phyloP scores from a whole-genome alignment of 139 green algal genomes.

The Picochlorum sp. region DNA sequence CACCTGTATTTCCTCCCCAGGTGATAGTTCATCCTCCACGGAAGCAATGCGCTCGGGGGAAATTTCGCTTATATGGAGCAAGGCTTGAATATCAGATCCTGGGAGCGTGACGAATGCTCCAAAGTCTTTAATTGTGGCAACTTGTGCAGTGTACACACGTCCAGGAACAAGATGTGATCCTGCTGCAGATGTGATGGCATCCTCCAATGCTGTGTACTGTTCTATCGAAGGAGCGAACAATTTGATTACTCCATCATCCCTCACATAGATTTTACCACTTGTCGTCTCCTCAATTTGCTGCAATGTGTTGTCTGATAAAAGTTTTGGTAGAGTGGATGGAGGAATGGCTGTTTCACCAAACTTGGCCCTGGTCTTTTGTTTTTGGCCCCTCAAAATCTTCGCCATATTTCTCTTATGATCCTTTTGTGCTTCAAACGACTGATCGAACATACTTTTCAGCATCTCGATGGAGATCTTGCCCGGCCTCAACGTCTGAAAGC shows the following conservation, averaged over 20 bases:
- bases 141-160: constrained; percentile 11
- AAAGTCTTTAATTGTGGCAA: constrained; percentile 10
- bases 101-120: constrained; percentile 8
- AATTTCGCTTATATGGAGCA: constrained; percentile 57
- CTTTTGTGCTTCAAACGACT: too few species aligned
- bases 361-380: too few species aligned
- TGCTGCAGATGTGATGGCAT: constrained; percentile 21
- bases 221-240: constrained; percentile 36
- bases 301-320: too few species aligned
- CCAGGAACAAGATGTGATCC: constrained; percentile 31
- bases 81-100: constrained; percentile 17
- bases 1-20: constrained; percentile 45
- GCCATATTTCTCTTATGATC: too few species aligned
- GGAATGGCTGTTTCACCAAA: too few species aligned
- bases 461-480: too few species aligned
- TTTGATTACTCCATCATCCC: constrained; percentile 30
- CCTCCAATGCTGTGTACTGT: constrained; percentile 15
- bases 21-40: constrained; percentile 33
- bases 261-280: not conserved
- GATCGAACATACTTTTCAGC: too few species aligned
- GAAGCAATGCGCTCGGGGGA: constrained; percentile 10
- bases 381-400: too few species aligned
- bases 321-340: too few species aligned
- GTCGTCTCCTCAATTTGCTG: too few species aligned
- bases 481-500: too few species aligned